A percentile compares a stretch with the other conserved stretches of the same genome.
Evolutionary conservation across 2,329 filamentous ascomycete genomes (phyloP).

Genomic region (Fusarium gaditjirri): DNA sequence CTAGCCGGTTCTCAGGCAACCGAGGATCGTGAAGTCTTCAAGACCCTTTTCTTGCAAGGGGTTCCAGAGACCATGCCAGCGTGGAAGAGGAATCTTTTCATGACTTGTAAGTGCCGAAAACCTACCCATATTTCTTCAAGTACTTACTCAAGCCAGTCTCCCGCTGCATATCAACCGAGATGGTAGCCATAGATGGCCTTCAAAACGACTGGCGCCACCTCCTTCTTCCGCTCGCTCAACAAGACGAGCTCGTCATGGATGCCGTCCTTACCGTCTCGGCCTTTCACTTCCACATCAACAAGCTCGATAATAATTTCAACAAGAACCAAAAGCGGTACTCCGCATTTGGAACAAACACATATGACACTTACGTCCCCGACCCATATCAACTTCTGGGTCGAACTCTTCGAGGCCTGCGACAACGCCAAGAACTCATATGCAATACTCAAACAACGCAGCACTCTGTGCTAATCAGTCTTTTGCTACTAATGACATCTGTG

Average conservation of each 20-base stretch:
- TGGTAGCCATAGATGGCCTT: conserved; percentile 42
- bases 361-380: conserved; percentile 1
- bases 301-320: neutral
- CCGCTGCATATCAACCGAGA: conserved; percentile 35
- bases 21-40: neutral
- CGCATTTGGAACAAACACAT: neutral
- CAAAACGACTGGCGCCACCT: conserved; percentile 43
- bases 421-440: conserved; percentile 28
- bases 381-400: conserved; percentile 31
- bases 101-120: conserved; percentile 17
- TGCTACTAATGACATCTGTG: conserved; percentile 38
- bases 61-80: conserved; percentile 19
- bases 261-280: conserved; percentile 35
- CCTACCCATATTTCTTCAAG: fast-evolving
- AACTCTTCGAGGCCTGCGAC: conserved; percentile 26
- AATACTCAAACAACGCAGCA: conserved; percentile 20
- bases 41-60: conserved; percentile 5
- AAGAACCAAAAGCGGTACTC: neutral
- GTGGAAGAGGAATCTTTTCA: conserved; percentile 27
- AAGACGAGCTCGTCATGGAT: conserved; percentile 35
- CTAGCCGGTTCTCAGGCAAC: fast-evolving
- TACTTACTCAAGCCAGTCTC: conserved; percentile 19
- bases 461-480: conserved; percentile 37
- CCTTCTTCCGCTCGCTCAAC: conserved; percentile 36
- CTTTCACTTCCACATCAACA: conserved; percentile 33